Base-by-base conservation (phyloP, 2,329 filamentous ascomycete genomes). In the Drechslera avenae region DNA sequence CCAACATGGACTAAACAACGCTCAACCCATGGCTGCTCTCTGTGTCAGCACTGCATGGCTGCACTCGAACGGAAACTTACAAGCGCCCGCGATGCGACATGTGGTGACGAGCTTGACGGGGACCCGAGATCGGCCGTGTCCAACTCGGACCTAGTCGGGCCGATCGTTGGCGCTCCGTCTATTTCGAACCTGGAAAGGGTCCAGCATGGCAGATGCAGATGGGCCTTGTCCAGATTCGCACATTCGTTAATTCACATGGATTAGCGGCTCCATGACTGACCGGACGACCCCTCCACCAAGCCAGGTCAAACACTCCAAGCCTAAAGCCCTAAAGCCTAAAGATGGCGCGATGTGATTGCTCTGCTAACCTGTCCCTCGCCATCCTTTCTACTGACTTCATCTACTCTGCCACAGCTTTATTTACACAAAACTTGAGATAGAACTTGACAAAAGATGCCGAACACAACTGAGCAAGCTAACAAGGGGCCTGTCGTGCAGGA, bases 71-170 rank as follows among this genome's bases (percentile, higher is more conserved):
- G 68, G 68, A 71, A 47, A 71, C 30, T 62, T 58, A 55, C 62
- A 66, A 70, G 64, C 51, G 58, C 57, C 68, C 68, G 63, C 69
- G 68, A 67, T 21, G 44, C 30, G 19, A 35, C 41, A 48, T 49
- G 50, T 68, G 65, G 58, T 69, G 69, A 69, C 67, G 63, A 63
- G 59, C 62, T 62, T 21, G 67, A 67, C 54, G 51, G 43, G 48
- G 57, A 51, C 47, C 62, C 62, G 59, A 60, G 58, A 68, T 69
- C 64, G 63, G 62, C 48, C 41, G 16, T 13, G 3, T 28, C 9
- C 12, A 28, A 10, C 7, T 9, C 26, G 26, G 26, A 13, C 10
- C 9, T 13, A 28, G 26, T 28, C 16, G 16, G 50, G 42, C 47
- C 46, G 49, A 40, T 34, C 34, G 33, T 46, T 28, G 5, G 21